Evolutionary conservation across 345 rosid species (phyloP).

Genomic region (Durio zibethinus): DNA sequence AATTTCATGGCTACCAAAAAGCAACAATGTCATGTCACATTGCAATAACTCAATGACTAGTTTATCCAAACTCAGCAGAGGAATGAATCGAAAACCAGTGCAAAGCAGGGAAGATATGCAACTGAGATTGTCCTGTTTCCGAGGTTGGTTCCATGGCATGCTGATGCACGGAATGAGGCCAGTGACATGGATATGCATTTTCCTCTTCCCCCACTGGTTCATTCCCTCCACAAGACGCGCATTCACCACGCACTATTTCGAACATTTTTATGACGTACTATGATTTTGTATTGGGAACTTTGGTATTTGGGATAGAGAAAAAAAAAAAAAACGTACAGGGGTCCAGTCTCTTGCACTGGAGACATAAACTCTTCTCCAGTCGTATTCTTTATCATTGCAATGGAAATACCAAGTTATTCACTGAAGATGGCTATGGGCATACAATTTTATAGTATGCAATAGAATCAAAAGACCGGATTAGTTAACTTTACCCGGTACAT

Average conservation of each 20-base stretch:
- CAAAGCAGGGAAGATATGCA: background rate
- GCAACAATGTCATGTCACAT: background rate
- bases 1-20: background rate
- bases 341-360: background rate
- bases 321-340: too few species aligned
- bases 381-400: background rate
- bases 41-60: slow-evolving; percentile 13
- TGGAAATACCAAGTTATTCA: background rate
- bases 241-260: background rate
- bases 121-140: background rate
- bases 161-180: slow-evolving; percentile 3
- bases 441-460: too few species aligned
- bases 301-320: background rate
- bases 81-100: background rate
- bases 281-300: background rate
- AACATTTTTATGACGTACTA: background rate
- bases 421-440: background rate
- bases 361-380: background rate
- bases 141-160: background rate
- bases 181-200: slow-evolving; percentile 11
- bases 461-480: too few species aligned
- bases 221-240: background rate
- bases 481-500: too few species aligned
- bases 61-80: slow-evolving; percentile 2
- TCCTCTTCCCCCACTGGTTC: background rate